A percentile compares a stretch with the other conserved stretches of the same genome.
phyloP scores from a whole-genome alignment of 169 alveolate genomes.

The Plasmodium blacklocki region DNA sequence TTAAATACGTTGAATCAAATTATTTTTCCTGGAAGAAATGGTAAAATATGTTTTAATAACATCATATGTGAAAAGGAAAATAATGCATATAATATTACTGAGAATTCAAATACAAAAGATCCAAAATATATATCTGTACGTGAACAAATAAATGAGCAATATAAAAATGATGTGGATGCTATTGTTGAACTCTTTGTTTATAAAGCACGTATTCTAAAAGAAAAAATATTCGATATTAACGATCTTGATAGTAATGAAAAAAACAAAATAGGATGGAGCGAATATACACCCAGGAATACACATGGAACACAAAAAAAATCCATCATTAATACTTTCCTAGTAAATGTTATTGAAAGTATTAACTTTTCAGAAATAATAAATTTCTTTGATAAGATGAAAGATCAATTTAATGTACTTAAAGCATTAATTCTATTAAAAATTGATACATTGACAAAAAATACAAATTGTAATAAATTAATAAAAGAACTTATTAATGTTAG shows the following conservation, averaged over 20 bases:
- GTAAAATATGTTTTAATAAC: conserved; percentile 27
- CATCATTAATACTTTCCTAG: conserved; percentile 13
- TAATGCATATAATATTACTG: conserved; percentile 11
- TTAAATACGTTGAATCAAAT: background rate
- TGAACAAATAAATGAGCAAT: background rate
- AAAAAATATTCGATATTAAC: conserved; percentile 25
- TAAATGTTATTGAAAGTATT: conserved; percentile 16
- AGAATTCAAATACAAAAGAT: conserved; percentile 9
- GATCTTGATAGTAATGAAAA: conserved; percentile 18
- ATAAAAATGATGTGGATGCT: background rate
- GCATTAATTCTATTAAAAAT: conserved; percentile 1
- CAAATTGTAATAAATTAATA: conserved; percentile 29
- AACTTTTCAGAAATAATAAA: conserved; percentile 10
- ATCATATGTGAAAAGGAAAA: background rate
- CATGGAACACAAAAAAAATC: background rate
- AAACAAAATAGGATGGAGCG: conserved; percentile 25
- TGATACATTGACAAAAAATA: background rate
- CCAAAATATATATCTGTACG: background rate
- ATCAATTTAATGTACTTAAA: conserved; percentile 6
- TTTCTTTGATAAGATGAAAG: conserved; percentile 5
- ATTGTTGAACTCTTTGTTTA: conserved; percentile 6
- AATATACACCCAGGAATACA: conserved; percentile 28
- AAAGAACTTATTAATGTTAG: background rate
- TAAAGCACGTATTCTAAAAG: conserved; percentile 14
- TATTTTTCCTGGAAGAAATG: background rate